phyloP scores from a whole-genome alignment of 331 rosid genomes.

The Acacia pycnantha region DNA sequence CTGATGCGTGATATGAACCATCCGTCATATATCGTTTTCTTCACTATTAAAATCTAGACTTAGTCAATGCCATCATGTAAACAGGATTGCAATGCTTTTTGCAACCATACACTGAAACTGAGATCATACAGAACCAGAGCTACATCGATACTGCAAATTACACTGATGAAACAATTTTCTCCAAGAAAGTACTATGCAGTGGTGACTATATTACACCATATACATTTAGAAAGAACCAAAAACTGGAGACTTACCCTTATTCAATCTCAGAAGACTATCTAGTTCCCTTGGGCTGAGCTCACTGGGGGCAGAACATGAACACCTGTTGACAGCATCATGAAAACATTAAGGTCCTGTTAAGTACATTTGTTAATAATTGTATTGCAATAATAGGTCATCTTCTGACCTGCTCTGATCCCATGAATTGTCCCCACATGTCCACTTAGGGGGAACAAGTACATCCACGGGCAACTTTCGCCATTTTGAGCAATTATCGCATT shows the following conservation, averaged over 20 bases:
- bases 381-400: slow-evolving; percentile 16
- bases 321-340: slow-evolving; percentile 53
- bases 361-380: slow-evolving; percentile 22
- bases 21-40: not conserved
- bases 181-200: slow-evolving; percentile 11
- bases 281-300: slow-evolving; percentile 79
- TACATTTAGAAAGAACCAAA: slow-evolving; percentile 10
- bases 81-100: slow-evolving; percentile 7
- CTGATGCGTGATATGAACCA: not conserved
- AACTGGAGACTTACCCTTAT: slow-evolving; percentile 60
- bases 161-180: slow-evolving; percentile 21
- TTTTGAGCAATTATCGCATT: slow-evolving; percentile 91
- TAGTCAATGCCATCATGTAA: not conserved
- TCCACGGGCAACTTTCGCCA: slow-evolving; percentile 93
- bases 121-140: slow-evolving; percentile 4
- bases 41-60: slow-evolving; percentile 5
- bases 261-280: slow-evolving; percentile 77
- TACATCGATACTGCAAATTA: slow-evolving; percentile 7
- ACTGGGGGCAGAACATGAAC: slow-evolving; percentile 80
- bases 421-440: slow-evolving; percentile 79
- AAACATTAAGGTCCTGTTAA: slow-evolving; percentile 25
- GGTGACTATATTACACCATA: not conserved
- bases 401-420: slow-evolving; percentile 92
- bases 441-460: slow-evolving; percentile 77
- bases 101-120: slow-evolving; percentile 17